Evolutionary conservation across 495 filamentous ascomycete species (phyloP), one percentile per base, ranked within the genome.

Genomic region (Neurospora sp.): DNA sequence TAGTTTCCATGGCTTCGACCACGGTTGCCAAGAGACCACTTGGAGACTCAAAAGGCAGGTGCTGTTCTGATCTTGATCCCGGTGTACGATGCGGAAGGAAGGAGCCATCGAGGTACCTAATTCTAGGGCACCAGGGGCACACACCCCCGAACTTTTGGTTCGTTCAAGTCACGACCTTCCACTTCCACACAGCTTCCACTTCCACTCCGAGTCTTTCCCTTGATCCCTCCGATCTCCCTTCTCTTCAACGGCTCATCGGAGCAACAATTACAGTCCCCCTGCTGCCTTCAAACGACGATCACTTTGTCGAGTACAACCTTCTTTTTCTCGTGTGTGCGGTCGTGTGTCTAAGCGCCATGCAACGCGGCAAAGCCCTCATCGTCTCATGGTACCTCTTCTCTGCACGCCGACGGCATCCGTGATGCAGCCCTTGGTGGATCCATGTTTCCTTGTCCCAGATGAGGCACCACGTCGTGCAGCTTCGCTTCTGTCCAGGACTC

Each of bases 391-490:
- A 66, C 54, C 54, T 66, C 54, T 62, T 62, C 54, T 19, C 28
- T 66, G 54, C 28, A 66, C 54, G 54, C 28, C 28, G 54, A 66
- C 15, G 54, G 54, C 31, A 66, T 66, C 54, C 54, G 28, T 66
- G 28, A 66, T 66, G 54, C 54, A 36, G 24, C 31, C 54, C 15
- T 66, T 66, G 28, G 9, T 66, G 54, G 66, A 75, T 72, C 75
- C 76, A 76, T 70, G 43, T 73, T 42, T 73, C 71, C 73, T 79
- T 79, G 78, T 76, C 78, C 78, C 72, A 79, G 72, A 77, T 80
- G 78, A 81, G 78, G 78, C 78, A 75, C 62, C 74, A 73, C 72
- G 73, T 72, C 76, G 59, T 77, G 77, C 78, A 81, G 76, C 74
- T 62, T 78, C 77, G 78, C 79, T 77, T 80, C 72, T 76, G 72